A percentile compares a stretch with the other conserved stretches of the same genome.
These are phyloP conservation scores for Lachnellula subtilissima DNA, from an alignment of 2,329 filamentous ascomycete species.

Conservation along the genomic window DNA sequence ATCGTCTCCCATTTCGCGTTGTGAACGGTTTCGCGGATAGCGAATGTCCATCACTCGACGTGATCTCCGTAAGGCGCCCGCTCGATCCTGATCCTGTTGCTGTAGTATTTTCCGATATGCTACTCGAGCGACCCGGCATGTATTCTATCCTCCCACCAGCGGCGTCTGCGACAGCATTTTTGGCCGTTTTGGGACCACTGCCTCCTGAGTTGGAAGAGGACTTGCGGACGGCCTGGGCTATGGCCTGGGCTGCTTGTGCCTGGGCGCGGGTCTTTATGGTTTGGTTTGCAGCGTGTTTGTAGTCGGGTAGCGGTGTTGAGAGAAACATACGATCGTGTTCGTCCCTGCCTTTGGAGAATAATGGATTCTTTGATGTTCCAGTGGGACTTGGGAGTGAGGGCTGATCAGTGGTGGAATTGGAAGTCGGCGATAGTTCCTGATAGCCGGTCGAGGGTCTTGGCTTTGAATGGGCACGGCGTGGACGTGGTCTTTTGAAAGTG, in stretches of 20 bases:
- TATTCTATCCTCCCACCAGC: slow-evolving; percentile 16
- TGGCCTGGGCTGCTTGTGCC: slow-evolving; percentile 13
- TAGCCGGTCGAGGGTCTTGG: slow-evolving; percentile 11
- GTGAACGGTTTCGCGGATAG: slow-evolving; percentile 52
- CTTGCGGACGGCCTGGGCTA: slow-evolving; percentile 20
- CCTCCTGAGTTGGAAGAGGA: slow-evolving; percentile 21
- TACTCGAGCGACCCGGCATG: slow-evolving; percentile 26
- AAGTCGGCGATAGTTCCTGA: neutral
- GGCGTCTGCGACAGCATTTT: slow-evolving; percentile 25
- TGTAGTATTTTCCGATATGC: slow-evolving; percentile 26
- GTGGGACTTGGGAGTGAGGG: slow-evolving; percentile 2
- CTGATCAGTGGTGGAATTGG: slow-evolving; percentile 4
- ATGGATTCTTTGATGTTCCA: neutral
- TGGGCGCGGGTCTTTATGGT: slow-evolving; percentile 24
- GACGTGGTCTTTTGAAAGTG: slow-evolving; percentile 10
- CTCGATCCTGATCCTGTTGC: slow-evolving; percentile 18
- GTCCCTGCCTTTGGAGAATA: slow-evolving; percentile 2
- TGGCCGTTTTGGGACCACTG: slow-evolving; percentile 19
- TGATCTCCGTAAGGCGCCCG: slow-evolving; percentile 26
- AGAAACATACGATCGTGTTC: slow-evolving; percentile 27
- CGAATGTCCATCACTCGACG: slow-evolving; percentile 23
- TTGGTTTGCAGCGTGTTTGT: slow-evolving; percentile 28
- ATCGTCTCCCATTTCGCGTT: slow-evolving; percentile 74
- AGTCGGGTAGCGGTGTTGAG: slow-evolving; percentile 28
- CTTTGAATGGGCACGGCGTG: slow-evolving; percentile 4